These are phyloP conservation scores for Amphichorda felina DNA, from an alignment of 2,329 filamentous ascomycete genomes.

Conservation along the genomic window DNA sequence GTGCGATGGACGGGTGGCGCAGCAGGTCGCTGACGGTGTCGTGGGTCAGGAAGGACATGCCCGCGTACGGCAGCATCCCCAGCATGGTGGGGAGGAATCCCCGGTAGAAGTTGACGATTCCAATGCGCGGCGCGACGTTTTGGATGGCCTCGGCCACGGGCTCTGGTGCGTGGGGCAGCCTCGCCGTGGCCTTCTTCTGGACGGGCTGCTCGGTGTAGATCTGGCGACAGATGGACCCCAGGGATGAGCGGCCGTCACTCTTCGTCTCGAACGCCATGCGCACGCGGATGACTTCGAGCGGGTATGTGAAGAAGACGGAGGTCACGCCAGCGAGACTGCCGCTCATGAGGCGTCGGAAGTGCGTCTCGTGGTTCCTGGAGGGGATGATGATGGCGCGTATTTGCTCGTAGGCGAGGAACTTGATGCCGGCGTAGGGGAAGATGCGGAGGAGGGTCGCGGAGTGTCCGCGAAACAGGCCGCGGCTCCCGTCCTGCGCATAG, in stretches of 20 bases:
- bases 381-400: constrained; percentile 72
- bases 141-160: constrained; percentile 28
- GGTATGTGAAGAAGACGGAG: constrained; percentile 93
- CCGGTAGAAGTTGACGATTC: constrained; percentile 85
- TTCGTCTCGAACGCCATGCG: constrained; percentile 92
- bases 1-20: constrained; percentile 52
- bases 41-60: constrained; percentile 90
- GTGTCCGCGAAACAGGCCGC: constrained; percentile 83
- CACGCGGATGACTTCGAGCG: constrained; percentile 84
- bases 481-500: constrained; percentile 57
- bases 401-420: constrained; percentile 96
- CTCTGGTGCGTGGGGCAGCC: constrained; percentile 17
- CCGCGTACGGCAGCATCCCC: constrained; percentile 95
- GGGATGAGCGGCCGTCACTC: constrained; percentile 53
- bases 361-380: constrained; percentile 62
- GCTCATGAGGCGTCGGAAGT: constrained; percentile 60
- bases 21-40: constrained; percentile 81
- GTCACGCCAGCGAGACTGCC: constrained; percentile 73
- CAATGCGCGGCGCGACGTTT: constrained; percentile 45
- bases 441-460: constrained; percentile 89
- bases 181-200: constrained; percentile 16
- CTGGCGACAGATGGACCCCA: constrained; percentile 66
- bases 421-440: constrained; percentile 95
- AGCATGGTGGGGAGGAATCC: constrained; percentile 84
- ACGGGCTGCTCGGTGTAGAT: constrained; percentile 71